Base-by-base conservation (phyloP, 2,329 filamentous ascomycete genomes). In the Gnomoniopsis sp. region DNA sequence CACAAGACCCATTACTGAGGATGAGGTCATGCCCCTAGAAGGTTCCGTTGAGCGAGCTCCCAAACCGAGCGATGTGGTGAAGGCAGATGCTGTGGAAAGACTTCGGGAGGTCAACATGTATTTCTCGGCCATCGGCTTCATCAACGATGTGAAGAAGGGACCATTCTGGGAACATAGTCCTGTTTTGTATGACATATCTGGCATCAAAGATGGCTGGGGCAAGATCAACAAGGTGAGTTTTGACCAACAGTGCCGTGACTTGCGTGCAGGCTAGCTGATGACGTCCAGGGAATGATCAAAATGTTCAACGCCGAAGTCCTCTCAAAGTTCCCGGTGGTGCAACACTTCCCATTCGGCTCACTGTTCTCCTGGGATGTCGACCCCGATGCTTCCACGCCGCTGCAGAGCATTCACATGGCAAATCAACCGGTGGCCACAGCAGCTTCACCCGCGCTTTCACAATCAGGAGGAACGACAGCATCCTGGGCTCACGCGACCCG, bases 221-320 rank as follows among this genome's bases (percentile, higher is more conserved):
- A 99, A 99, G 78, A 96, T 99, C 69, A 98, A 99, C 75, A 93
- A 93, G 79, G 84, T 84, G 65, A 48, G 55, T 17, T 23, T 22
- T 44, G 55, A 17, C 49, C 8, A 21, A 49, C 58, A 52, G 55
- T 53, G n/a, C 14, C 12, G 4, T 6, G 3, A 17, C 12, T 17
- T 15, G 11, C 14, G 34, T 48, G 23, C 47, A 23, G 7, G 36
- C 62, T 44, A 14, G 43, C 15, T 14, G 12, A 57, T 19, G 41
- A 21, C 36, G 26, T n/a, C 10, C 60, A 89, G 87, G 95, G 95
- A 53, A 98, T 99, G 95, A 86, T 99, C 68, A 99, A 98, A 75
- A 99, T 99, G 95, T 99, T 93, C 77, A 92, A 96, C 65, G 95
- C 91, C 19, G 95, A 99, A 76, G 95, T 99, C 3, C 79, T 99